phyloP scores from a whole-genome alignment of 2,329 filamentous ascomycete species.

The Penicillium sclerotigenum region DNA sequence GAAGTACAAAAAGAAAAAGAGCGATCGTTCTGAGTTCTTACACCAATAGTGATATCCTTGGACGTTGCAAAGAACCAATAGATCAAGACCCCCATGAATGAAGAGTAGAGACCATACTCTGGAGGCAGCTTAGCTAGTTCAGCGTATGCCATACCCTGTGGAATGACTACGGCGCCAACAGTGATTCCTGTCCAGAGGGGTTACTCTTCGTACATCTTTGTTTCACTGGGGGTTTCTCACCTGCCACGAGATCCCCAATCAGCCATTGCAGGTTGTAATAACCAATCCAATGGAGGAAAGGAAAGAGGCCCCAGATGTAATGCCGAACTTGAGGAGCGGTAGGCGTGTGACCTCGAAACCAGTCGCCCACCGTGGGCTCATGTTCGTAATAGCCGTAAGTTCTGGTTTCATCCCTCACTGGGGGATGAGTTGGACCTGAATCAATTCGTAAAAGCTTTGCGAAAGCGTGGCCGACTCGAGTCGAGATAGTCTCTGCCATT shows the following conservation, averaged over 20 bases:
- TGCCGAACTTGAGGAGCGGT: constrained; percentile 49
- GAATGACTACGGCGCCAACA: constrained; percentile 74
- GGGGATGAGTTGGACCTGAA: neutral
- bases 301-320: constrained; percentile 72
- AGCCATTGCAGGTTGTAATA: constrained; percentile 87
- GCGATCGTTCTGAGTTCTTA: constrained; percentile 56
- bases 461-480: constrained; percentile 7
- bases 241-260: constrained; percentile 75
- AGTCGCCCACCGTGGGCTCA: constrained; percentile 69
- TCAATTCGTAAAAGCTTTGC: constrained; percentile 1
- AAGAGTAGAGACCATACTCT: constrained; percentile 84
- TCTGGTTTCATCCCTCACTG: constrained; percentile 18
- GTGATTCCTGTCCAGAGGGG: constrained; percentile 46
- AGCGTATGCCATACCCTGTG: constrained; percentile 92
- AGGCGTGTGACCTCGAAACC: constrained; percentile 62
- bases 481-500: constrained; percentile 6
- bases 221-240: constrained; percentile 26
- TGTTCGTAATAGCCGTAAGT: constrained; percentile 64
- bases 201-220: neutral
- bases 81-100: constrained; percentile 85
- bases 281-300: constrained; percentile 77
- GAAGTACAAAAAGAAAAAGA: constrained; percentile 20
- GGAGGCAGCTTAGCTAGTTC: constrained; percentile 70
- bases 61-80: constrained; percentile 98
- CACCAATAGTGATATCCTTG: constrained; percentile 93